These are phyloP conservation scores for Meira nashicola DNA, from an alignment of 1,284 basidiomycete genomes.

Conservation along the genomic window DNA sequence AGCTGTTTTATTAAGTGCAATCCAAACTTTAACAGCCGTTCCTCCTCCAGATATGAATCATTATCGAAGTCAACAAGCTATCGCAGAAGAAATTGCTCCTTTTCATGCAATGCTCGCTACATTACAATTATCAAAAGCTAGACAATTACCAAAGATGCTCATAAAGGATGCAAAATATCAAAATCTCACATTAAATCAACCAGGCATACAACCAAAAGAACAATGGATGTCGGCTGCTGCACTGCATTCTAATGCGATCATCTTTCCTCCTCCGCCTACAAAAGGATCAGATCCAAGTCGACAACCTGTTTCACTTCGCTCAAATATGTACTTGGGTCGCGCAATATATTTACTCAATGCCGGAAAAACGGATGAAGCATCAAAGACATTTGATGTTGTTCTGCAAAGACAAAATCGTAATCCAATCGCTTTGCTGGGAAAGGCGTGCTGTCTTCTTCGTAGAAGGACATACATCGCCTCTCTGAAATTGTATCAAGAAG, in stretches of 20 bases:
- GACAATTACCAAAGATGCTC: conserved; percentile 6
- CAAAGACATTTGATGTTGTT: conserved; percentile 1
- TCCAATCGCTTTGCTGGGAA: conserved; percentile 44
- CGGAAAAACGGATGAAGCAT: conserved; percentile 4
- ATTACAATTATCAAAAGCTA: neutral
- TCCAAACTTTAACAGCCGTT: conserved; percentile 1
- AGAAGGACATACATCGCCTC: conserved; percentile 36
- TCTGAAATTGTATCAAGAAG: conserved; percentile 45
- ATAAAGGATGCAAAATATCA: conserved; percentile 5
- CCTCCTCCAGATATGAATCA: neutral
- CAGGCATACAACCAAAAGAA: neutral
- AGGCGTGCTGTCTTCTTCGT: conserved; percentile 44
- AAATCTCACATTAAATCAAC: neutral
- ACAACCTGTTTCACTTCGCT: neutral
- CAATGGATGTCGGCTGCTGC: neutral
- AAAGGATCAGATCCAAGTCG: neutral
- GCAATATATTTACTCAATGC: conserved; percentile 71
- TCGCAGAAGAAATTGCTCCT: conserved; percentile 8
- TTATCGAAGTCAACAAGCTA: conserved; percentile 7
- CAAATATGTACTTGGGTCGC: conserved; percentile 61
- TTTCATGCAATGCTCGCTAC: conserved; percentile 12
- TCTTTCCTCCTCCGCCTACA: neutral
- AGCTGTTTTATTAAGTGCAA: neutral
- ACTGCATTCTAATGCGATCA: neutral
- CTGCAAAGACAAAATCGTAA: conserved; percentile 30